Base-by-base conservation (phyloP, 768 basidiomycete species). In the Trametes maxima region DNA sequence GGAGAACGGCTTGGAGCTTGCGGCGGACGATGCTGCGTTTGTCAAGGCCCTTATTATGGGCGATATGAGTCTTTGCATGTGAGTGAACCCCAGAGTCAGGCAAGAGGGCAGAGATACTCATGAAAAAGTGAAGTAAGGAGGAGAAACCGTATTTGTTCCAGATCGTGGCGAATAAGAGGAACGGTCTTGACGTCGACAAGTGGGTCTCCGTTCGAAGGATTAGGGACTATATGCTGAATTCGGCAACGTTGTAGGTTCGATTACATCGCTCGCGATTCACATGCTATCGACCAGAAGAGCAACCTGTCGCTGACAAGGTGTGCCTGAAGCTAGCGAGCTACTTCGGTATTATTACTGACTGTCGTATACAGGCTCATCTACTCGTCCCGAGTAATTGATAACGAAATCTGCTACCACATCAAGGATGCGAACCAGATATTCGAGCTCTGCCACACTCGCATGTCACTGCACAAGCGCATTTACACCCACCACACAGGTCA, bases 151-250 rank as follows among this genome's bases (percentile, higher is more conserved):
- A 90, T 66, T 73, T 94, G 2, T 94, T 94, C 67, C 89, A 94
- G 55, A 93, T 94, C 52, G 89, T 94, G 2, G 87, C 91, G 0
- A 94, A 94, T 74, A 82, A 82, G 70, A 77, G 84, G 7, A 94
- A 93, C 62, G 92, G 92, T 0, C 77, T 94, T 4, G 92, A 94
- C 67, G 92, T 94, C 5, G 92, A 94, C 79, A 93, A 93, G 90
- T 90, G 59, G 61, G 78, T 68, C 3, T 24, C 10, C 44, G 21
- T 5, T 22, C 13, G 22, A 11, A 14, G n/a, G n/a, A n/a, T n/a
- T n/a, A 37, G 24, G 16, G 28, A 19, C 7, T 19, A 16, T 5
- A 22, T 8, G 12, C 35, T 45, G 52, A 25, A 22, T 6, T 5
- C 2, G 10, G 6, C 7, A 11, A 13, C 22, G 33, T 10, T 8